Percentiles rank a stretch among this genome's conserved stretches.
phyloP scores from a whole-genome alignment of 805 yeast species.

The Barnettozyma pratensis region DNA sequence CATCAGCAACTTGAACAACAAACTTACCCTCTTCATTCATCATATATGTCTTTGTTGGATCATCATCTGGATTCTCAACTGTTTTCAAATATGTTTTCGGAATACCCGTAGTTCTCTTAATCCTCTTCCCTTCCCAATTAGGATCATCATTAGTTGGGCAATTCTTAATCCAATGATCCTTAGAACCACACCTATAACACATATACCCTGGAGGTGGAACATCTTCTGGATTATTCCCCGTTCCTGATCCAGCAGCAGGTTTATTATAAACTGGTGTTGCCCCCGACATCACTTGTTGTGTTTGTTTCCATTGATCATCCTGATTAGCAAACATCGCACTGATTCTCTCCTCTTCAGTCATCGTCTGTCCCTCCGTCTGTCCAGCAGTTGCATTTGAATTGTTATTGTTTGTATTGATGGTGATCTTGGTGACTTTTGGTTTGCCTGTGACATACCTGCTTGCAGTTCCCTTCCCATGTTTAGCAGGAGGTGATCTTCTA shows the following conservation, averaged over 20 bases:
- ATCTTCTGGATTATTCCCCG: constrained; percentile 46
- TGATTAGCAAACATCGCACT: constrained; percentile 90
- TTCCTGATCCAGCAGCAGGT: constrained; percentile 26
- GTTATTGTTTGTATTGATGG: constrained; percentile 12
- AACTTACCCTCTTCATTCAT: constrained; percentile 93
- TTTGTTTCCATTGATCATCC: constrained; percentile 90
- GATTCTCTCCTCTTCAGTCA: constrained; percentile 82
- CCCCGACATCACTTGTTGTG: constrained; percentile 85
- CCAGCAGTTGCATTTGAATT: constrained; percentile 5
- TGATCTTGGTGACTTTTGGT: constrained; percentile 44
- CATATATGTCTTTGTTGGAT: constrained; percentile 58
- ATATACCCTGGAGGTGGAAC: constrained; percentile 93
- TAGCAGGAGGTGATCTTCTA: constrained; percentile 66
- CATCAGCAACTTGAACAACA: constrained; percentile 94
- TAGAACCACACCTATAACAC: constrained; percentile 94
- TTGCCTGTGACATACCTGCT: constrained; percentile 69
- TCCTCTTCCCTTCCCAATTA: constrained; percentile 85
- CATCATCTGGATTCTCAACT: constrained; percentile 74
- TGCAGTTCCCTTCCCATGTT: constrained; percentile 45
- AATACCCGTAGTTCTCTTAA: constrained; percentile 93
- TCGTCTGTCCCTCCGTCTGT: constrained; percentile 33
- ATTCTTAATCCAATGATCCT: constrained; percentile 92
- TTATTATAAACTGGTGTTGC: constrained; percentile 71
- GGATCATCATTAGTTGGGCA: constrained; percentile 95
- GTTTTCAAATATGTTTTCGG: constrained; percentile 89